These are phyloP conservation scores for Prunus fruticosa DNA, from an alignment of 306 rosid species.

Conservation along the genomic window DNA sequence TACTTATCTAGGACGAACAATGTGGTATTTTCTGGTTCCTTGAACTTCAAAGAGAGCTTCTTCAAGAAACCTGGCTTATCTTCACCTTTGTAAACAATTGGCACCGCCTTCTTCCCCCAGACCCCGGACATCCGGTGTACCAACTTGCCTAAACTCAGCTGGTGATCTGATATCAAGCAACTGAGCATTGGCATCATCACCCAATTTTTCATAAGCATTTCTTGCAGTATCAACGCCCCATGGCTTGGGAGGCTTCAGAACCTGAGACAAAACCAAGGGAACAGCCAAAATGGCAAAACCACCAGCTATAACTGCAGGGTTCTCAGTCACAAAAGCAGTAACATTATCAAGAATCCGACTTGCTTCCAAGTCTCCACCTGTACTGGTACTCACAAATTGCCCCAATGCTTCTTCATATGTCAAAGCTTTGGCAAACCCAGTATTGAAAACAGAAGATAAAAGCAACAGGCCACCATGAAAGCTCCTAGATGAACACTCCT, in stretches of 20 bases:
- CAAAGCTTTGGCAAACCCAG: constrained; percentile 61
- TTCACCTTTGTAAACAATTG: constrained; percentile 61
- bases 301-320: constrained; percentile 69
- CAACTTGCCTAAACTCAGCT: constrained; percentile 62
- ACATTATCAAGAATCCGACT: constrained; percentile 51
- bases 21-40: constrained; percentile 85
- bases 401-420: constrained; percentile 78
- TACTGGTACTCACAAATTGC: constrained; percentile 28
- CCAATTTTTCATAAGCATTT: constrained; percentile 73
- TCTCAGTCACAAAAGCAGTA: constrained; percentile 56
- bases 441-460: constrained; percentile 51
- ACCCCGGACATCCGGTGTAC: constrained; percentile 69
- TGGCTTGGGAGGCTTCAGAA: constrained; percentile 67
- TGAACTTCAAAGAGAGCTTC: constrained; percentile 79
- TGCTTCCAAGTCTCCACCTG: constrained; percentile 48
- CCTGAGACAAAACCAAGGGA: constrained; percentile 71
- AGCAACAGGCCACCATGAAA: constrained; percentile 53
- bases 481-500: constrained; percentile 27
- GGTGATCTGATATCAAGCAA: constrained; percentile 81
- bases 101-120: constrained; percentile 68
- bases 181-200: constrained; percentile 66
- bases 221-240: constrained; percentile 90
- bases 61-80: constrained; percentile 85
- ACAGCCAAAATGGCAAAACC: constrained; percentile 71
- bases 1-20: constrained; percentile 95